A percentile compares a stretch with the other conserved stretches of the same genome.
phyloP scores from a whole-genome alignment of 2,329 filamentous ascomycete species.

The Balansia obtecta region DNA sequence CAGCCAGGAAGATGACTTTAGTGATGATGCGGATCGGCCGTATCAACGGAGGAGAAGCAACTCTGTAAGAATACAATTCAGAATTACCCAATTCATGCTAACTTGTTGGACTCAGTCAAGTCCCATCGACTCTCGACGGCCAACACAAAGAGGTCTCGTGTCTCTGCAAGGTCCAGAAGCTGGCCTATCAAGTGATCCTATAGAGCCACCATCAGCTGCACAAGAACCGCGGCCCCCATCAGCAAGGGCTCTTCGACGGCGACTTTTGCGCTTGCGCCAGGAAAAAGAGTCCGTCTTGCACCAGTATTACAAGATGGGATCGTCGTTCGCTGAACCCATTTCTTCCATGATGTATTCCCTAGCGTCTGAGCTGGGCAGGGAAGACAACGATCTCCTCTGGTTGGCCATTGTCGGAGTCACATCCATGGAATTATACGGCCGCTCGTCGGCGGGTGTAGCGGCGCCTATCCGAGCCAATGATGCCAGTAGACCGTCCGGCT shows the following conservation, averaged over 20 bases:
- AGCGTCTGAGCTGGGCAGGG: conserved; percentile 85
- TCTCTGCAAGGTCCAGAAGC: conserved; percentile 36
- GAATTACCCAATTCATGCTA: neutral
- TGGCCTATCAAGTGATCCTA: conserved; percentile 34
- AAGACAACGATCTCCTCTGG: conserved; percentile 96
- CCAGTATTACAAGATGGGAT: conserved; percentile 75
- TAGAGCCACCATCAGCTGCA: conserved; percentile 44
- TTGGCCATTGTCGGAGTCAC: conserved; percentile 87
- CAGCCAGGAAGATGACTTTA: conserved; percentile 54
- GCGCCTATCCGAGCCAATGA: conserved; percentile 43
- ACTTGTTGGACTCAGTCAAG: conserved; percentile 34
- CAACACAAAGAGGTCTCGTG: conserved; percentile 46
- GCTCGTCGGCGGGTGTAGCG: conserved; percentile 69
- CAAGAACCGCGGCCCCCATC: conserved; percentile 53
- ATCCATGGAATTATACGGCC: conserved; percentile 85
- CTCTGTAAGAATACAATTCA: conserved; percentile 44
- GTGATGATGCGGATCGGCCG: conserved; percentile 64
- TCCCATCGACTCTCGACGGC: conserved; percentile 51
- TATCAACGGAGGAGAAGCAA: conserved; percentile 77
- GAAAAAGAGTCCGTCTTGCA: conserved; percentile 68
- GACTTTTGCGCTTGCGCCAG: conserved; percentile 60
- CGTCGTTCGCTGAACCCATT: conserved; percentile 88
- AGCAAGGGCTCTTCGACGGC: conserved; percentile 56
- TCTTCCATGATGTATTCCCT: conserved; percentile 91
- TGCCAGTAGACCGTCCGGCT: conserved; percentile 49